Conservation (phyloP, 352 stramenopile species). For the Globisporangium canariense region DNA sequence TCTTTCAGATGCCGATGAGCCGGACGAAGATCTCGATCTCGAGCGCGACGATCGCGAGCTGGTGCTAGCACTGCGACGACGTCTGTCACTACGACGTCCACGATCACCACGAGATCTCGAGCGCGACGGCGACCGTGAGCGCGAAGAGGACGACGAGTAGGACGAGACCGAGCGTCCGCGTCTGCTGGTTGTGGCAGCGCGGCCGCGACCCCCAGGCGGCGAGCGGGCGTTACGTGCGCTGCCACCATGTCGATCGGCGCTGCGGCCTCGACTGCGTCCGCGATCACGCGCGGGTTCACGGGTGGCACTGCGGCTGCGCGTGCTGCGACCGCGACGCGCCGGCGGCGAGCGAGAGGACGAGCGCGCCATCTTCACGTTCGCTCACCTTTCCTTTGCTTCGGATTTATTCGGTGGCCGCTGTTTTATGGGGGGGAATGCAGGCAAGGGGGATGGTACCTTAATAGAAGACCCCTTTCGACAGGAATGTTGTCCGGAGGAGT, state of each 20-base stretch:
- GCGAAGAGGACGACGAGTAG: conserved; percentile 14
- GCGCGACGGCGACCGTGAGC: not conserved
- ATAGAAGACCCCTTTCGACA: not conserved
- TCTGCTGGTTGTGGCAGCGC: not conserved
- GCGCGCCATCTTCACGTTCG: conserved; percentile 5
- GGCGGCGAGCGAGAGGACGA: conserved; percentile 5
- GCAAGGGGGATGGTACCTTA: not conserved
- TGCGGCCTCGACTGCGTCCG: conserved; percentile 7
- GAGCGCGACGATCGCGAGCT: conserved; percentile 9
- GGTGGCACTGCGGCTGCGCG: conserved; percentile 5
- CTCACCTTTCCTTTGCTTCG: not conserved
- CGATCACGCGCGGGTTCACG: conserved; percentile 10
- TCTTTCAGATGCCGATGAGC: conserved; percentile 18
- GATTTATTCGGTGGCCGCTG: conserved; percentile 2
- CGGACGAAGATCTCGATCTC: conserved; percentile 18
- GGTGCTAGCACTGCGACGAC: conserved; percentile 9
- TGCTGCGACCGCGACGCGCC: not conserved
- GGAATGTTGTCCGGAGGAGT: not conserved
- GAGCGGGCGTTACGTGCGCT: not conserved
- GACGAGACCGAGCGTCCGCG: conserved; percentile 19
- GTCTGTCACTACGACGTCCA: conserved; percentile 6
- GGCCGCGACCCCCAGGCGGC: conserved; percentile 1
- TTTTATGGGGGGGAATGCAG: not conserved
- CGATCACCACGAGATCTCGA: conserved; percentile 1
- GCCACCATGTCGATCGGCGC: conserved; percentile 4